Base-by-base conservation (phyloP, 139 green algal species). In the Chlorella vulgaris region DNA sequence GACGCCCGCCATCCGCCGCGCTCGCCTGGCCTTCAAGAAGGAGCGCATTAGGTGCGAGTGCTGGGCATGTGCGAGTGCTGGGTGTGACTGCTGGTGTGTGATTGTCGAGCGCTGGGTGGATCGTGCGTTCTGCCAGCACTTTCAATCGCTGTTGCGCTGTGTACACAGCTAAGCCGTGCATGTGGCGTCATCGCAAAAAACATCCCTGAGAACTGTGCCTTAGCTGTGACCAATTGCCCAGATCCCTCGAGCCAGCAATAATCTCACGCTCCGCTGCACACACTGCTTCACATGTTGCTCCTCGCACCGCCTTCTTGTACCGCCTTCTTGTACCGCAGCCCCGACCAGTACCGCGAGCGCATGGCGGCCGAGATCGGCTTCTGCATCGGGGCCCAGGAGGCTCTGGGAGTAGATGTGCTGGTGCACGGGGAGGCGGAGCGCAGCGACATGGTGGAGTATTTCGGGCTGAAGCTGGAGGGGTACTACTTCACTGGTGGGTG, bases 381-480 rank as follows among this genome's bases (percentile, higher is more conserved):
- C 15, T 71, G 78, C 39, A 88, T 93, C 61, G 80, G 83, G 22
- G 50, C 76, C 28, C 82, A 85, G 89, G 94, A 97, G 83, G 86
- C 71, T 7, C 85, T 98, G 65, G 95, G 83, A 22, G 15, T 98
- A 8, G 95, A 98, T 82, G 95, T 98, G 76, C 86, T 97, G 58
- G 95, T 98, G 82, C 95, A 98, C 77, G 95, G 95, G 24, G 95
- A 98, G 90, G 75, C 92, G 24, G 94, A 98, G 92, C 85, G 93
- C 53, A 91, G 87, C 61, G 85, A 93, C 85, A 94, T 93, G 80
- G 81, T 76, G 66, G 94, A 98, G 87, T 97, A 93, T 89, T 98
- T 98, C 89, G 94, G 94, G 22, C 58, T 90, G 76, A 87, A 93
- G 86, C 90, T 98, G 84, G 85, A 92, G 29, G 94, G 92, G 62